These are phyloP conservation scores for Phytophthora rubi DNA, from an alignment of 352 stramenopile genomes.

Conservation along the genomic window DNA sequence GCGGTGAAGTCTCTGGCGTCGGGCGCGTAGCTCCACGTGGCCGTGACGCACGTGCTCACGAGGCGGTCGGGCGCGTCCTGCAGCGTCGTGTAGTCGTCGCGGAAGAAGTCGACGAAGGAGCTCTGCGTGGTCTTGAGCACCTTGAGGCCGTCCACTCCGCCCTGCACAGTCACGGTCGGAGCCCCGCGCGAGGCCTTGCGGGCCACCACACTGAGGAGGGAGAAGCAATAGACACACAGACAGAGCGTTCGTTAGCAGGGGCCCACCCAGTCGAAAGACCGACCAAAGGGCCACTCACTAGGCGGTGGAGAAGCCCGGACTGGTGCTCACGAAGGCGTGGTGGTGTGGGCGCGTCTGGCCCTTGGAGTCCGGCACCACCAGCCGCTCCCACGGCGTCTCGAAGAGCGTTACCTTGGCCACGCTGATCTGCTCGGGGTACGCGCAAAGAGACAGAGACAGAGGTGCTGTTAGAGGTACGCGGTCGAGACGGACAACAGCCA, in stretches of 20 bases:
- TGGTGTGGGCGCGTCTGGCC: constrained; percentile 66
- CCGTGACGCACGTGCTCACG: constrained; percentile 75
- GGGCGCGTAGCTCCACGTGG: constrained; percentile 76
- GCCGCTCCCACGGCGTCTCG: constrained; percentile 76
- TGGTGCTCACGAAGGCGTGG: constrained; percentile 76
- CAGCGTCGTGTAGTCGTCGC: constrained; percentile 82
- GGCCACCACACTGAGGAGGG: constrained; percentile 47
- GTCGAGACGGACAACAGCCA: too few relatives aligned
- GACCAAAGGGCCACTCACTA: constrained; percentile 48
- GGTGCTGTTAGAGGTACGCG: too few relatives aligned
- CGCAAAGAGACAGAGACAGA: not conserved
- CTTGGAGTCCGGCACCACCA: constrained; percentile 60
- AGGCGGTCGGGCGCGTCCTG: constrained; percentile 80
- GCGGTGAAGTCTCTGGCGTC: constrained; percentile 49
- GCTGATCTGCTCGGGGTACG: constrained; percentile 68
- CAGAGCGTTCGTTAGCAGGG: too few relatives aligned
- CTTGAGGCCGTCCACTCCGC: constrained; percentile 69
- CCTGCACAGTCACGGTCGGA: constrained; percentile 55
- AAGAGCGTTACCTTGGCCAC: constrained; percentile 80
- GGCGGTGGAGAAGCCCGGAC: constrained; percentile 59
- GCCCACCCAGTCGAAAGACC: too few relatives aligned
- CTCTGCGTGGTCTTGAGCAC: constrained; percentile 92
- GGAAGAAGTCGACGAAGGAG: constrained; percentile 88
- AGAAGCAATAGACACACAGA: not conserved
- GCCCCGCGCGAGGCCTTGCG: constrained; percentile 50